phyloP scores from a whole-genome alignment of 768 basidiomycete genomes.

The Grammothele lineata region DNA sequence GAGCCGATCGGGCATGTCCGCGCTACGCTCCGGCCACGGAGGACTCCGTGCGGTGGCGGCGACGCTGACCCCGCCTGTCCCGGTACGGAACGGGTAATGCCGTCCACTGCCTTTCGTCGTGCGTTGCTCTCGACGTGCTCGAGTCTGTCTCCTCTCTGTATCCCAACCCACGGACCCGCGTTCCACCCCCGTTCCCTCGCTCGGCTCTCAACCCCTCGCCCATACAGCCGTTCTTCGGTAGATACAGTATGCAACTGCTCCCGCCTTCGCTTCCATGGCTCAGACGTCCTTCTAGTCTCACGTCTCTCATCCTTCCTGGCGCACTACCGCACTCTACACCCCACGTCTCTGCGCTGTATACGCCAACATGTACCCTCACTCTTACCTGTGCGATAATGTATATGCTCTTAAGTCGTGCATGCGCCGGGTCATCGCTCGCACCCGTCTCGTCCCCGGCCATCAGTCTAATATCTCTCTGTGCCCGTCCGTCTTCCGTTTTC shows the following conservation, averaged over 20 bases:
- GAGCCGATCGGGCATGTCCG: constrained; percentile 10
- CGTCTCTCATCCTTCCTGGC: not conserved
- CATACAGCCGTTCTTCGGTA: too few species aligned
- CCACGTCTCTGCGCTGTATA: not conserved
- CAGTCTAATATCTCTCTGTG: too few species aligned
- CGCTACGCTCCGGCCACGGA: not conserved
- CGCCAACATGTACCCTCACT: not conserved
- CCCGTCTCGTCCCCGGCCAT: not conserved
- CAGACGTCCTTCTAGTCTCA: not conserved
- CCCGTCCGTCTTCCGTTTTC: too few species aligned
- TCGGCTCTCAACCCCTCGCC: too few species aligned
- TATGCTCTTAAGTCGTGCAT: not conserved
- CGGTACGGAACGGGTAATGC: constrained; percentile 2
- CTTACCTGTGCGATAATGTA: not conserved
- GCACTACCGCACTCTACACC: not conserved
- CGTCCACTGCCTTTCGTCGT: not conserved
- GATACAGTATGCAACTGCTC: too few species aligned
- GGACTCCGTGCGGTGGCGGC: too few species aligned
- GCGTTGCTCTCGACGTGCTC: too few species aligned
- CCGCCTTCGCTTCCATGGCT: too few species aligned
- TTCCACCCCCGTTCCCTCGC: too few species aligned
- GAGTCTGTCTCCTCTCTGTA: too few species aligned
- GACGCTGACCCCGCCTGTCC: constrained; percentile 10
- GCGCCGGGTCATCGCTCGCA: too few species aligned
- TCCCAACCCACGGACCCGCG: too few species aligned